phyloP scores from a whole-genome alignment of 192 early-diverging fungal genomes.

The Lobulomyces angularis region DNA sequence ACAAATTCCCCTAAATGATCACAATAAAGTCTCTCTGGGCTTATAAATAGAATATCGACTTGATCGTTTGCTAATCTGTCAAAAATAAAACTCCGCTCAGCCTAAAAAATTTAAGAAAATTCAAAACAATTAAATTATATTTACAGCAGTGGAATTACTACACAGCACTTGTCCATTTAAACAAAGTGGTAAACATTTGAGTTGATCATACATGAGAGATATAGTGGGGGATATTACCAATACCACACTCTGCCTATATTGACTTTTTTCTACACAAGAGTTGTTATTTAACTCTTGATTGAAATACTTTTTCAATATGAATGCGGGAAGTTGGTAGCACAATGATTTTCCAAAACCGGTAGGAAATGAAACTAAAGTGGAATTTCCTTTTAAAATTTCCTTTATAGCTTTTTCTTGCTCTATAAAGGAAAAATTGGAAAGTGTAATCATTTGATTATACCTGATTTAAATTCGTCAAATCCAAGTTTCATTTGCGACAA shows the following conservation, averaged over 20 bases:
- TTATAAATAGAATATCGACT: conserved; percentile 58
- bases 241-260: conserved; percentile 13
- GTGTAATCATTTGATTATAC: too few relatives aligned
- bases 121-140: conserved; percentile 6
- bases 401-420: conserved; percentile 35
- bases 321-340: conserved; percentile 62
- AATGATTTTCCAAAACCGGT: conserved; percentile 66
- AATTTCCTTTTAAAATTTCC: conserved; percentile 21
- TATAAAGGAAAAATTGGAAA: too few relatives aligned
- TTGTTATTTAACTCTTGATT: too few relatives aligned
- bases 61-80: conserved; percentile 29
- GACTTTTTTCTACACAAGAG: too few relatives aligned
- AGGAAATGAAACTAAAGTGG: conserved; percentile 39
- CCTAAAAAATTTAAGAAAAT: background rate
- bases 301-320: conserved; percentile 24
- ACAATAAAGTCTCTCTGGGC: conserved; percentile 57
- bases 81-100: conserved; percentile 15
- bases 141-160: conserved; percentile 24
- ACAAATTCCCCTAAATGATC: conserved; percentile 46
- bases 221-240: conserved; percentile 75
- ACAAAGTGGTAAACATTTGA: conserved; percentile 44
- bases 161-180: conserved; percentile 52
- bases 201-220: conserved; percentile 77
- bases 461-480: too few relatives aligned
- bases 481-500: too few relatives aligned